phyloP scores from a whole-genome alignment of 176 grass and related monocot species.

The Microstegium vimineum region DNA sequence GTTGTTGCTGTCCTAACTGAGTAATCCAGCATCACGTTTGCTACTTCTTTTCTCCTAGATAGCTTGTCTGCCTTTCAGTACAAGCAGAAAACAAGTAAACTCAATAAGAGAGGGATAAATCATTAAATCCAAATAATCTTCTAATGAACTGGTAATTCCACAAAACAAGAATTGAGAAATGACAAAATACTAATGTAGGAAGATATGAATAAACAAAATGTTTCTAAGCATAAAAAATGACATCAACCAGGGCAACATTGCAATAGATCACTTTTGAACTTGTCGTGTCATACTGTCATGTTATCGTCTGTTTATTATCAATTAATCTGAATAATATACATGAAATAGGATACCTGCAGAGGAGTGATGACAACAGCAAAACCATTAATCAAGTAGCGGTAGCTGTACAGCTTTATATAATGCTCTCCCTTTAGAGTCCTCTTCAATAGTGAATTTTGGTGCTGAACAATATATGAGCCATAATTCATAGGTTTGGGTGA shows the following conservation, averaged over 20 bases:
- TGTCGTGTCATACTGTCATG: background rate
- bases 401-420: constrained; percentile 91
- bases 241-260: background rate
- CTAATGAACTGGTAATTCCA: background rate
- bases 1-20: constrained; percentile 91
- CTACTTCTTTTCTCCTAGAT: constrained; percentile 71
- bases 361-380: constrained; percentile 89
- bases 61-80: constrained; percentile 76
- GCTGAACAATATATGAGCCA: constrained; percentile 56
- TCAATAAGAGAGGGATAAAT: background rate
- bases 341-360: constrained; percentile 60
- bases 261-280: background rate
- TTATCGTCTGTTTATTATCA: background rate
- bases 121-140: constrained; percentile 16
- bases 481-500: constrained; percentile 62
- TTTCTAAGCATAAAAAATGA: background rate
- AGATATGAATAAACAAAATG: background rate
- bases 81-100: constrained; percentile 42
- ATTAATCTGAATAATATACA: background rate
- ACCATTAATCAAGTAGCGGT: constrained; percentile 94
- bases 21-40: constrained; percentile 81
- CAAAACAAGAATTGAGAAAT: background rate
- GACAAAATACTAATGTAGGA: background rate
- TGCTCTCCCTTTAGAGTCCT: constrained; percentile 70
- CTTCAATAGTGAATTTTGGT: constrained; percentile 91